A percentile compares a stretch with the other conserved stretches of the same genome.
Evolutionary conservation across 225 moss, liverwort and hornwort species (phyloP).

Genomic region (Climacium dendroides): DNA sequence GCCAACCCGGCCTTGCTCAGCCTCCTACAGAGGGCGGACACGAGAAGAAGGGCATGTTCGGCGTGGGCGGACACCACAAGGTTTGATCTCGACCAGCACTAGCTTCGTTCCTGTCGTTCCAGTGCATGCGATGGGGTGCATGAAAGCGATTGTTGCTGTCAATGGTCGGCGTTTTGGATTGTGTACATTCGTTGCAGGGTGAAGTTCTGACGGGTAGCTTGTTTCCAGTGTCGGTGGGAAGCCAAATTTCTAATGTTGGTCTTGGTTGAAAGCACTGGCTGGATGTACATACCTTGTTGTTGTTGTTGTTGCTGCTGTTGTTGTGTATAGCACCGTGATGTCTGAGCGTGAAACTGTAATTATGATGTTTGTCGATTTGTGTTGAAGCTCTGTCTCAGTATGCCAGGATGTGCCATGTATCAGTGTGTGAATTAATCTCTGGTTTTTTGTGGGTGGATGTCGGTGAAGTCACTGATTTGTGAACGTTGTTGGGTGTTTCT

Average conservation of each 20-base stretch:
- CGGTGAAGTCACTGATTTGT: too few species aligned
- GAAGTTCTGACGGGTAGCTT: neutral
- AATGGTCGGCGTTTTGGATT: too few species aligned
- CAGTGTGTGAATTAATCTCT: neutral
- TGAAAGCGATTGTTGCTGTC: neutral
- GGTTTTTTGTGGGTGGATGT: too few species aligned
- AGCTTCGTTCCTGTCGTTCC: neutral
- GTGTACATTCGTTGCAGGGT: neutral
- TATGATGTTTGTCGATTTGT: neutral
- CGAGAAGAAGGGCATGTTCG: slow-evolving; percentile 25
- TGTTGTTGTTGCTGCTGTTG: neutral
- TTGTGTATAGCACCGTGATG: neutral
- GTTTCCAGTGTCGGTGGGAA: neutral
- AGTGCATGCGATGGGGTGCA: neutral
- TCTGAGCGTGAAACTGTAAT: neutral
- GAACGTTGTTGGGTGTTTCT: neutral
- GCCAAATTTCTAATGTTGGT: neutral
- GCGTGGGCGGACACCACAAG: slow-evolving; percentile 1
- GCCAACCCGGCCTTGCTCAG: neutral
- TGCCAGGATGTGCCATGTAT: neutral
- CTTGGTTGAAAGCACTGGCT: neutral
- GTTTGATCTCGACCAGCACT: neutral
- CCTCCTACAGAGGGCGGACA: neutral
- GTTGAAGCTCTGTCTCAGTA: neutral
- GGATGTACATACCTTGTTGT: neutral